Evolutionary conservation across 2,329 filamentous ascomycete genomes (phyloP).

Genomic region (Grosmannia clavigera): DNA sequence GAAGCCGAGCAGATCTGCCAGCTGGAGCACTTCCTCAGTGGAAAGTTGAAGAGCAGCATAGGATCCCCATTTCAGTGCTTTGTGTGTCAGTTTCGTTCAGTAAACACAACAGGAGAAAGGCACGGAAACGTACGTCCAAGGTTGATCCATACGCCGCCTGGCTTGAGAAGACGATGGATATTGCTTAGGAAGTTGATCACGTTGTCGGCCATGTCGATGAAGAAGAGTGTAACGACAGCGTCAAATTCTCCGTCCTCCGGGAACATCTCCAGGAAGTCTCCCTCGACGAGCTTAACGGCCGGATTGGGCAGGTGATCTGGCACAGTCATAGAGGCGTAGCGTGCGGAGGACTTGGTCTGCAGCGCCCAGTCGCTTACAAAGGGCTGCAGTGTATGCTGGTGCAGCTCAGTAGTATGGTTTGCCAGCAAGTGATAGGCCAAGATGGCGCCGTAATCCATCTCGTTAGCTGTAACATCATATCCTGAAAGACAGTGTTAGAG

Average conservation of each 20-base stretch:
- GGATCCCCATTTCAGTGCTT: background rate
- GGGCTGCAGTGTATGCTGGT: slow-evolving; percentile 1
- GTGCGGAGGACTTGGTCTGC: background rate
- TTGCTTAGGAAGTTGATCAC: slow-evolving; percentile 2
- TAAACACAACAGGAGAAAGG: background rate
- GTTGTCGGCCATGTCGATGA: slow-evolving; percentile 2
- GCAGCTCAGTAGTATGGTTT: background rate
- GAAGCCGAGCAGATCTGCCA: slow-evolving; percentile 1
- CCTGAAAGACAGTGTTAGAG: background rate
- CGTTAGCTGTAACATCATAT: background rate
- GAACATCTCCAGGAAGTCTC: background rate
- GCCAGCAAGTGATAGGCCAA: background rate
- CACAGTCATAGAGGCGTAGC: background rate
- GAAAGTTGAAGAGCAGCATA: background rate
- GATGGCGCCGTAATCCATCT: background rate
- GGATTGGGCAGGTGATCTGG: background rate
- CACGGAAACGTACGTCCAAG: background rate
- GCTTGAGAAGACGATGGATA: background rate
- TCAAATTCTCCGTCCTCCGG: background rate
- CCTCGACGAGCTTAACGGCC: slow-evolving; percentile 1
- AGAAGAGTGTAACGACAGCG: slow-evolving; percentile 1
- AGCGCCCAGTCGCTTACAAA: background rate
- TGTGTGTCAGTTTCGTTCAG: background rate
- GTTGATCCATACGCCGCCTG: background rate
- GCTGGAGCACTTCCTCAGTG: slow-evolving; percentile 1